Conservation (phyloP, 257 asterid species). For the Eucommia ulmoides region DNA sequence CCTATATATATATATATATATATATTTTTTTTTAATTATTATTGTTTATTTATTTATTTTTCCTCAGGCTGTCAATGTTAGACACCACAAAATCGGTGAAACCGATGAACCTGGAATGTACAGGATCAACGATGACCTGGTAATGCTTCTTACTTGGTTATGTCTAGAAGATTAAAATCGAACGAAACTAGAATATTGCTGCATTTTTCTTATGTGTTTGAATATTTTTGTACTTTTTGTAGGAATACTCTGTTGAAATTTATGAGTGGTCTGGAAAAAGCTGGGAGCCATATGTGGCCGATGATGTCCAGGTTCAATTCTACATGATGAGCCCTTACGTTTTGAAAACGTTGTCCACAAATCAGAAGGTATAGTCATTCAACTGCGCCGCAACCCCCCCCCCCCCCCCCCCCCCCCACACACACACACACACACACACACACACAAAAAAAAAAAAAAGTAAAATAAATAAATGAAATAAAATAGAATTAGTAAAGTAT, state of each 20-base stretch:
- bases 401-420: too few relatives aligned
- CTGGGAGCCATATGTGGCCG: slow-evolving; percentile 72
- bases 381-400: too few relatives aligned
- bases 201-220: slow-evolving; percentile 3
- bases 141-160: slow-evolving; percentile 12
- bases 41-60: too few relatives aligned
- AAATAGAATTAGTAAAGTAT: too few relatives aligned
- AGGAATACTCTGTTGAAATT: slow-evolving; percentile 70
- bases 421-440: too few relatives aligned
- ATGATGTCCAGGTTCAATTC: slow-evolving; percentile 81
- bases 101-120: slow-evolving; percentile 63
- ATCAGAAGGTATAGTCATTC: slow-evolving; percentile 60
- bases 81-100: slow-evolving; percentile 67
- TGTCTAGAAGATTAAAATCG: not conserved
- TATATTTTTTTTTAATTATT: too few relatives aligned
- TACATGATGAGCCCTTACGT: slow-evolving; percentile 92
- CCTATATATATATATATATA: too few relatives aligned
- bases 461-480: too few relatives aligned
- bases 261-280: slow-evolving; percentile 69
- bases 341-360: slow-evolving; percentile 68
- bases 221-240: slow-evolving; percentile 17
- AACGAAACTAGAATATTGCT: not conserved
- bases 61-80: slow-evolving; percentile 61
- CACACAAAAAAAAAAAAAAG: too few relatives aligned
- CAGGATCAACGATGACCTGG: slow-evolving; percentile 83